Base-by-base conservation (phyloP, 164 flowering plant species). In the Paratinospora sagittata region DNA sequence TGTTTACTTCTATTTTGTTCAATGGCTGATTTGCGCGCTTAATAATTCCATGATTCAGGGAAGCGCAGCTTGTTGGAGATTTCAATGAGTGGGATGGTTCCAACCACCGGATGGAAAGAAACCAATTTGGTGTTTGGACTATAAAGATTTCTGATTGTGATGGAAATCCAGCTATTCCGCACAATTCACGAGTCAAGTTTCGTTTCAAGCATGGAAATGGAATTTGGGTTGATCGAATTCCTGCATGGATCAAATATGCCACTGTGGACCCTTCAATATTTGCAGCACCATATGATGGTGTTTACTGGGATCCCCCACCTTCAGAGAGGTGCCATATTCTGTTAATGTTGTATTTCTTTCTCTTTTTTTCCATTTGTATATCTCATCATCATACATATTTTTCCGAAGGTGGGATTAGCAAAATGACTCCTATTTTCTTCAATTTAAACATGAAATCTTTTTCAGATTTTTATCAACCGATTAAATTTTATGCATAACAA, bases 201-300 rank as follows among this genome's bases (percentile, higher is more conserved):
- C 87, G 90, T 13, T 95, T 92, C 76, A 90, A 81, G 82, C 87
- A 83, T 83, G 88, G 93, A 24, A 66, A 87, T 84, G 97, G 91
- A 79, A 84, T 80, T 73, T 95, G 97, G 96, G 86, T 91, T 65
- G 99, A 95, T 79, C 82, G 99, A 27, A 88, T 95, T 68, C 99
- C 99, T 64, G 97, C 97, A 67, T 95, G 99, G 99, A 91, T 95
- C 55, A 89, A 78, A 73, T 91, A 89, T 85, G 94, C 99, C n/a
- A 89, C 88, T 65, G 91, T 83, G 36, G 99, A 92, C 52, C 80
- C 97, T 12, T 67, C 90, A 45, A 83, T 27, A 63, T 95, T 95
- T 84, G 99, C 84, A 60, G 97, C 97, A 63, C 85, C 99, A 65
- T 95, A 91, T 82, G 97, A 95, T 85, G 99, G 99, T 69, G 85